These are phyloP conservation scores for Phanerodontia chrysosporium DNA, from an alignment of 768 basidiomycete species.

Conservation along the genomic window DNA sequence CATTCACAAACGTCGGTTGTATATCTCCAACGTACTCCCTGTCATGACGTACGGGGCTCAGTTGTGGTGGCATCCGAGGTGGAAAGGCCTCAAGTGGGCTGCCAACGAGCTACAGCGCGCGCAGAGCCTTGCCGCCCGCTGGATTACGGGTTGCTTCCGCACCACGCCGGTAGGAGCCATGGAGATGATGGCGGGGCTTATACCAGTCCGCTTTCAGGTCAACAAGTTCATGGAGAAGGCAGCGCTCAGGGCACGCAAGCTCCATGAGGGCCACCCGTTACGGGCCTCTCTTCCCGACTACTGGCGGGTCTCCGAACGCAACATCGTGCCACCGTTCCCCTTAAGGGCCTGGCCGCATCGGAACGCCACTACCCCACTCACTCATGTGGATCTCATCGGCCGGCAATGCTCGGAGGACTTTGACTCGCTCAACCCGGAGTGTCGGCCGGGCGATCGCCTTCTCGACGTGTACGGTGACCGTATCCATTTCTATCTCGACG, in stretches of 20 bases:
- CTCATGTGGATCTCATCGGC: too few species aligned
- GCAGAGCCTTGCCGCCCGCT: constrained; percentile 12
- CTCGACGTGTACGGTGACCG: too few species aligned
- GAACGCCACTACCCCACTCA: too few species aligned
- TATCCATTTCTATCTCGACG: too few species aligned
- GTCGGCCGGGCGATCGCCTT: too few species aligned
- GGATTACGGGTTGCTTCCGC: constrained; percentile 18
- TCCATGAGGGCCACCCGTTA: constrained; percentile 3
- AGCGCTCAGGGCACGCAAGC: neutral
- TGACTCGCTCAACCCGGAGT: too few species aligned
- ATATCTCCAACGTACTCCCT: constrained; percentile 15
- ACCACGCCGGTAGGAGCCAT: constrained; percentile 17
- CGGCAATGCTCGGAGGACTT: too few species aligned
- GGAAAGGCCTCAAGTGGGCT: constrained; percentile 8
- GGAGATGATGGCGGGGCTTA: constrained; percentile 15
- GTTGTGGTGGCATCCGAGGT: constrained; percentile 17
- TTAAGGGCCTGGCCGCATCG: too few species aligned
- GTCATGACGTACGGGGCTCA: constrained; percentile 17
- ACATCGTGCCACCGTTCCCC: too few species aligned
- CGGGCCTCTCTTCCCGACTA: too few species aligned
- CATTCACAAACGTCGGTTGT: constrained; percentile 12
- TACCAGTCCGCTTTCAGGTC: constrained; percentile 13
- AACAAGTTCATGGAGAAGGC: constrained; percentile 10
- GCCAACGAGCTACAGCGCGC: constrained; percentile 9
- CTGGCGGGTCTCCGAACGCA: too few species aligned